Base-by-base conservation (phyloP, 768 basidiomycete genomes). In the Suillus weaverae region DNA sequence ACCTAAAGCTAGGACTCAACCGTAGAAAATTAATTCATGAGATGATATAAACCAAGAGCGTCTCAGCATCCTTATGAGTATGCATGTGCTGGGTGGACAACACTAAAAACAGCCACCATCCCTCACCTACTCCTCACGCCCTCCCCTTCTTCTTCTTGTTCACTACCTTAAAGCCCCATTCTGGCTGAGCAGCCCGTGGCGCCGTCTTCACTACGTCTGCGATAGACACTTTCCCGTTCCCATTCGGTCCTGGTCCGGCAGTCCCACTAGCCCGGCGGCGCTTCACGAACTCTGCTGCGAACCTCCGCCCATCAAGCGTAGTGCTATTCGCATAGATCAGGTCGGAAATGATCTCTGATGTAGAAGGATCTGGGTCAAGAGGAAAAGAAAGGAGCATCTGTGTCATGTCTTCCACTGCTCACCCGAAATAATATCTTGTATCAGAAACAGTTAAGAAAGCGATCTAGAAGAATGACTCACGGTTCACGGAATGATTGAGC, bases 341-440 rank as follows among this genome's bases (percentile, higher is more conserved):
- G 74, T 99, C 97, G 30, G 93, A 92, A 68, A 99, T 99, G 73
- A 97, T 89, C 78, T 99, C 97, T 51, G 87, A 78, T 0, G 91
- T 94, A 18, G 86, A 87, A 69, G 86, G 80, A 70, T 91, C 92
- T 22, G 91, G 92, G 68, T 99, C 95, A 60, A 98, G 77, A 4
- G 97, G 92, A 82, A 99, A 99, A 1, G 92, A 89, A 32, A 99
- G 85, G 30, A 99, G 81, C 94, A 99, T 97, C 54, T 92, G 89
- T 72, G 94, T 89, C 73, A 99, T 95, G 70, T 99, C 97, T 74
- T 99, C 97, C 61, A 97, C 96, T 97, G 71, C 5, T 60, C 35
- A 16, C 32, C 11, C 51, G 30, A 43, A 56, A n/a, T 46, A 13
- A 10, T 43, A 18, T 64, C 30, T 11, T 44, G 20, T 35, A 65